Evolutionary conservation across 108 stramenopile species (phyloP), one percentile per base, ranked within the genome.

Genomic region (Aurantiochytrium sp.): DNA sequence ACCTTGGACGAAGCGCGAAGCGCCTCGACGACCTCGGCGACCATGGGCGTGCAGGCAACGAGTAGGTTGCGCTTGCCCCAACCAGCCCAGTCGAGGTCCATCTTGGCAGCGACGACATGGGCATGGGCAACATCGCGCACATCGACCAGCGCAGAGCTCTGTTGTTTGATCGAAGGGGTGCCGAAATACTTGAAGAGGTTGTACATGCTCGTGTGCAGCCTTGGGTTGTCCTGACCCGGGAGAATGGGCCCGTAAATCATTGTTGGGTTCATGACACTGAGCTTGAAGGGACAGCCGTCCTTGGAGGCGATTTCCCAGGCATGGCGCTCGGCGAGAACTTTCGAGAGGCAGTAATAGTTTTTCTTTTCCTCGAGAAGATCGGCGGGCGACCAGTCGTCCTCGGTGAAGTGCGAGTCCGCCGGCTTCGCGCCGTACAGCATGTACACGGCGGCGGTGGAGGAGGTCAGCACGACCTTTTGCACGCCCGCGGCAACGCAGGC

Each of bases 171-270:
- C 51, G 6, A 18, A 19, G 19, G 19, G 5, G 43, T 53, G 16
- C 12, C n/a, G 44, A 76, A 59, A 45, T 49, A 89, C 16, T 12
- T 19, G 76, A 44, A n/a, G 76, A 76, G 6, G 87, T 18, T 44
- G 58, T 12, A n/a, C 43, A 10, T 51, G 44, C 57, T 58, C 8
- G 89, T 89, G 89, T 89, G 58, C n/a, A 89, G 23, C 25, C 35
- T 14, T 18, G 64, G 25, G 0, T 49, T 19, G 8, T 47, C 21
- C 58, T 89, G 89, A 6, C 73, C 73, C 73, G 10, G 18, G 1
- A 89, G 55, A 44, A 60, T 60, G 5, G 90, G 90, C 8, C 90
- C 90, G 10, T 19, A 16, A 4, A 87, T 58, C 59, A 90, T 47
- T 5, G 58, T 60, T 35, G 83, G 87, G 19, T 90, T 87, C 42